Conservation (phyloP, 1,139 yeast genomes). For the Hyphopichia wangnamkhiaoensis region DNA sequence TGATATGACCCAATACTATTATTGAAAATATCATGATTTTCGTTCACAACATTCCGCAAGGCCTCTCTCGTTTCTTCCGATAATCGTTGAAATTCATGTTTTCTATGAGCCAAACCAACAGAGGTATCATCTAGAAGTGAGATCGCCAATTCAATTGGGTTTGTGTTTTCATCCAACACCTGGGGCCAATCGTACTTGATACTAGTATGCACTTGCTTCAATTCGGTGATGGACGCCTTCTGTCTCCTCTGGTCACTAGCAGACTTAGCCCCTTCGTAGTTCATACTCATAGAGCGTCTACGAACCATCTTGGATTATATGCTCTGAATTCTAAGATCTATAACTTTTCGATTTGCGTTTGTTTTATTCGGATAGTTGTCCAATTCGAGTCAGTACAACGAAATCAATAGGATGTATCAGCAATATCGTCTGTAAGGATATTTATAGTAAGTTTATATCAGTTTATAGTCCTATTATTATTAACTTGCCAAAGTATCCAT, state of each 20-base stretch:
- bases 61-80: conserved; percentile 57
- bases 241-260: conserved; percentile 17
- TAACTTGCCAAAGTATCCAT: too few species aligned
- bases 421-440: too few species aligned
- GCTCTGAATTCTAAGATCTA: too few species aligned
- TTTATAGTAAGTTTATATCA: too few species aligned
- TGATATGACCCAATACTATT: conserved; percentile 79
- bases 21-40: conserved; percentile 83
- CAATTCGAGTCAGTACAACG: too few species aligned
- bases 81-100: conserved; percentile 56
- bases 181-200: conserved; percentile 51
- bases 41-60: conserved; percentile 71
- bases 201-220: conserved; percentile 39
- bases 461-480: too few species aligned
- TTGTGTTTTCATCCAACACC: conserved; percentile 44
- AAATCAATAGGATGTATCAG: too few species aligned
- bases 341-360: too few species aligned
- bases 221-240: conserved; percentile 36
- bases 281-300: conserved; percentile 24
- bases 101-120: conserved; percentile 80
- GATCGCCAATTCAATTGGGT: conserved; percentile 82
- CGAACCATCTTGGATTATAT: conserved; percentile 16
- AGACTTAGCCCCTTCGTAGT: conserved; percentile 17
- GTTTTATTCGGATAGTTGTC: too few species aligned
- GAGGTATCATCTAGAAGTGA: conserved; percentile 82